Base-by-base conservation (phyloP, 2,329 filamentous ascomycete species). In the Clonostachys byssicola region DNA sequence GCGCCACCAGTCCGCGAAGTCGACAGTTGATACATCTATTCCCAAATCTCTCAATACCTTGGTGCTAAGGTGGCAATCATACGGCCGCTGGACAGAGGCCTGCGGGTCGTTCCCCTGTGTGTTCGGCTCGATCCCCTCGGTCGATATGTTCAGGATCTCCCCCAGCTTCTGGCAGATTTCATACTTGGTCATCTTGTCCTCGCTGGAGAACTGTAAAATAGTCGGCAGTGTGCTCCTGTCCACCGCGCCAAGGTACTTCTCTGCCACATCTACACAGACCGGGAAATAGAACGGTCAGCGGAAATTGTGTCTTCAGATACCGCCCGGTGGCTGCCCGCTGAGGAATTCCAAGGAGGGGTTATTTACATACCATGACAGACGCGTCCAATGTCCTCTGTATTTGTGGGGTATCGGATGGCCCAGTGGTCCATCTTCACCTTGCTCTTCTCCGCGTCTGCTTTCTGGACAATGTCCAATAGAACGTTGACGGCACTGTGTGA, bases 121-220 rank as follows among this genome's bases (percentile, higher is more conserved):
- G 57, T 89, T 86, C 10, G 86, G 72, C 57, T 80, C 75, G 64
- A 96, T 85, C 8, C 79, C 78, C 42, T 82, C 79, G 17, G 86
- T 73, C 12, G 86, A 77, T 47, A 95, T 62, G 1, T 86, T 89
- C 77, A 95, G 83, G 49, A 95, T 89, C 49, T 90, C 83, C 5
- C 83, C 86, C 60, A 96, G 85, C 10, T 78, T 70, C 67, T 89
- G 72, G 63, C 88, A 92, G 47, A 96, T 95, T 64, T 92, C 84
- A 64, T 92, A 95, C 71, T 96, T 96, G 42, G 91, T 96, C 74
- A 85, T 88, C 54, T 76, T 80, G 56, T 95, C 88, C 66, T 96
- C 89, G 42, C 89, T 90, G 4, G 86, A 89, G 68, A 95, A 95
- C 47, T 96, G 91, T 16, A 96, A 74, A 40, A 91, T 79, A 30